A percentile compares a stretch with the other conserved stretches of the same genome.
These are phyloP conservation scores for Gastrolobium bilobum DNA, from an alignment of 306 rosid genomes.

Conservation along the genomic window DNA sequence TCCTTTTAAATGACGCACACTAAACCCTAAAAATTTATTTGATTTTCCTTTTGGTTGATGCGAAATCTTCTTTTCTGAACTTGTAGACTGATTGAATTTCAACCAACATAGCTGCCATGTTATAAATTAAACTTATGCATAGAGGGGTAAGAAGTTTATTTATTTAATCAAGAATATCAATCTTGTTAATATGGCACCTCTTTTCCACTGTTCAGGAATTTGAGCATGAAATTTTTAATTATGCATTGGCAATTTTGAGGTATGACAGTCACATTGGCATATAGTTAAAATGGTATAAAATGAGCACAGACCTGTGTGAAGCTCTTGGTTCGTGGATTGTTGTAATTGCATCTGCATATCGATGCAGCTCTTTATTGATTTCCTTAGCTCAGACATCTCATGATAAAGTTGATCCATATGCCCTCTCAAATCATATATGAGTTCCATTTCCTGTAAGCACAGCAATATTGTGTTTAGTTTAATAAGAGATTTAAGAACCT, in stretches of 20 bases:
- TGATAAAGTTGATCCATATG: slow-evolving; percentile 77
- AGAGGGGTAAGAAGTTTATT: background rate
- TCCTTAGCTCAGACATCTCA: slow-evolving; percentile 87
- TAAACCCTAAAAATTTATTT: background rate
- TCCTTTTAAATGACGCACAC: too few species aligned
- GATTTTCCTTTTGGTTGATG: slow-evolving; percentile 45
- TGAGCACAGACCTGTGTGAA: slow-evolving; percentile 62
- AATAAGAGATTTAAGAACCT: background rate
- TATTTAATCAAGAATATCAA: background rate
- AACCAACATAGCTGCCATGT: slow-evolving; percentile 2
- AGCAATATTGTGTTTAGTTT: background rate
- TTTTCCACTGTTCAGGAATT: slow-evolving; percentile 14
- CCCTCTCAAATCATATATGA: slow-evolving; percentile 74
- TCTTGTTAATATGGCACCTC: background rate
- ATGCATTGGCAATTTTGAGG: background rate
- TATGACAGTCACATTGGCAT: slow-evolving; percentile 4
- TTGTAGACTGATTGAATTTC: slow-evolving; percentile 34
- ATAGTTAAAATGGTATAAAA: slow-evolving; percentile 1
- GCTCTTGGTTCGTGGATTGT: slow-evolving; percentile 65
- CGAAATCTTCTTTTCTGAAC: slow-evolving; percentile 26
- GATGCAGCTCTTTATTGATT: slow-evolving; percentile 73
- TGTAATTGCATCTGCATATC: slow-evolving; percentile 81
- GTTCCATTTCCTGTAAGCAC: slow-evolving; percentile 75
- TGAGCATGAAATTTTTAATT: slow-evolving; percentile 20
- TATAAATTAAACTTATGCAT: slow-evolving; percentile 21